Conservation (phyloP, 1,284 basidiomycete genomes). For the Earliella scabrosa region DNA sequence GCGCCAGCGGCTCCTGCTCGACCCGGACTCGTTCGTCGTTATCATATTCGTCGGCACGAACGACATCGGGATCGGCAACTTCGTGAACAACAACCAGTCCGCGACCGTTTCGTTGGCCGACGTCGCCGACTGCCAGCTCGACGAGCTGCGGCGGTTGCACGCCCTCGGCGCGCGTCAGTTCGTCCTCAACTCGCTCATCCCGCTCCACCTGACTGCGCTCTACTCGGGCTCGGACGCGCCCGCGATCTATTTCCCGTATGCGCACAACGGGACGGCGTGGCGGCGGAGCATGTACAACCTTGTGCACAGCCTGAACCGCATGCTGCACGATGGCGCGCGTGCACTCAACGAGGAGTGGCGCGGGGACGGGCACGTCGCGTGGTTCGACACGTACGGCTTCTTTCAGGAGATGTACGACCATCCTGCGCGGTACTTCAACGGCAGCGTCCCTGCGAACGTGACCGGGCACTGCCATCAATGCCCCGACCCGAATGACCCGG, state of each 20-base stretch:
- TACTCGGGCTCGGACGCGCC: constrained; percentile 2
- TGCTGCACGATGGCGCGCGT: constrained; percentile 4
- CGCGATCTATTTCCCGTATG: constrained; percentile 4
- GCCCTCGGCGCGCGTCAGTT: constrained; percentile 5
- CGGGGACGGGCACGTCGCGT: constrained; percentile 1
- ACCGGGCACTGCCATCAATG: constrained; percentile 13
- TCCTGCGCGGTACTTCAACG: constrained; percentile 10
- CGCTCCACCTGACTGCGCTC: constrained; percentile 6
- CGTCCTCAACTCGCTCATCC: constrained; percentile 13
- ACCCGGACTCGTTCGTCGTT: constrained; percentile 4
- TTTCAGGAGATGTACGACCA: constrained; percentile 10
- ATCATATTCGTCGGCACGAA: constrained; percentile 9
- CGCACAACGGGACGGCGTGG: constrained; percentile 11
- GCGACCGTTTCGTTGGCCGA: constrained; percentile 1
- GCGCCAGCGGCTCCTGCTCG: constrained; percentile 3
- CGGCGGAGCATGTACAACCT: constrained; percentile 6
- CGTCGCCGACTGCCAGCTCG: constrained; percentile 10
- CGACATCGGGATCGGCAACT: constrained; percentile 10
- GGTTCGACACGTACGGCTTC: constrained; percentile 13
- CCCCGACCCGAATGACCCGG: constrained; percentile 9
- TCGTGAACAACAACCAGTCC: constrained; percentile 7
- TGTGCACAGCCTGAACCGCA: constrained; percentile 11
- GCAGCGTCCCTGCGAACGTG: constrained; percentile 11
- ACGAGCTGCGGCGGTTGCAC: constrained; percentile 5
- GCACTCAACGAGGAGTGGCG: constrained; percentile 6